These are phyloP conservation scores for Trichosporon ovoides DNA, from an alignment of 1,284 basidiomycete genomes.

Conservation along the genomic window DNA sequence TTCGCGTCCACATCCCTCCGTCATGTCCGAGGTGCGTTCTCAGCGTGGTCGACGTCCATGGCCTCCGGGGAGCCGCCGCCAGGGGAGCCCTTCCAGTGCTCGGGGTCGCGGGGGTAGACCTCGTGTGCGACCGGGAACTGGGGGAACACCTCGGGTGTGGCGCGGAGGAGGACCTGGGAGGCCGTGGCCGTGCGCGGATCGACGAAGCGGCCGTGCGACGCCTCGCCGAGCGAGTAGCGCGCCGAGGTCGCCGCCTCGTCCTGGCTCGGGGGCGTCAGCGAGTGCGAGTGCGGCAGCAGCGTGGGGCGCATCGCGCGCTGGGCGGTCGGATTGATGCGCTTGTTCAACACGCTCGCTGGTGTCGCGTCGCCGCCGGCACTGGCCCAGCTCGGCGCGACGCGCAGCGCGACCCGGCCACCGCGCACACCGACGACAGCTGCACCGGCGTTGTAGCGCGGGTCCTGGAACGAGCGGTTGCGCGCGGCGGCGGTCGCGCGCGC, in stretches of 20 bases:
- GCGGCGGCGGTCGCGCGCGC: neutral
- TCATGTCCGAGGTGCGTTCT: too few relatives aligned
- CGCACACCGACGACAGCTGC: slow-evolving; percentile 17
- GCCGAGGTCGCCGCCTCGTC: neutral
- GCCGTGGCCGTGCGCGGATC: neutral
- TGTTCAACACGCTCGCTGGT: neutral
- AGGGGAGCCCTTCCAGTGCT: slow-evolving; percentile 8
- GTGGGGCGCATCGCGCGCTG: neutral
- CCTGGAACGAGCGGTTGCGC: slow-evolving; percentile 7
- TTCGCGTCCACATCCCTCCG: too few relatives aligned
- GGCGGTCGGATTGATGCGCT: neutral
- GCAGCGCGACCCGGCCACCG: slow-evolving; percentile 12
- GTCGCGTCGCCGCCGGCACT: slow-evolving; percentile 10
- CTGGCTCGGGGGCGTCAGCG: neutral
- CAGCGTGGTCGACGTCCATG: slow-evolving; percentile 4
- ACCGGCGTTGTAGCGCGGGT: slow-evolving; percentile 25
- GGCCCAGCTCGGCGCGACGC: slow-evolving; percentile 26
- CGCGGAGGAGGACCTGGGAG: slow-evolving; percentile 9
- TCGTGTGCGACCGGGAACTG: slow-evolving; percentile 18
- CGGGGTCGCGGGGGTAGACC: slow-evolving; percentile 34
- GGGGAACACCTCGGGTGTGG: slow-evolving; percentile 28
- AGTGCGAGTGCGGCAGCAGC: slow-evolving; percentile 1
- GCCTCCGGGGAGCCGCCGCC: neutral
- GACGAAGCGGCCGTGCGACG: neutral
- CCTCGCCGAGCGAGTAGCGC: neutral